Conservation (phyloP, 108 stramenopile species). For the Pseudonitzschia multiseries region DNA sequence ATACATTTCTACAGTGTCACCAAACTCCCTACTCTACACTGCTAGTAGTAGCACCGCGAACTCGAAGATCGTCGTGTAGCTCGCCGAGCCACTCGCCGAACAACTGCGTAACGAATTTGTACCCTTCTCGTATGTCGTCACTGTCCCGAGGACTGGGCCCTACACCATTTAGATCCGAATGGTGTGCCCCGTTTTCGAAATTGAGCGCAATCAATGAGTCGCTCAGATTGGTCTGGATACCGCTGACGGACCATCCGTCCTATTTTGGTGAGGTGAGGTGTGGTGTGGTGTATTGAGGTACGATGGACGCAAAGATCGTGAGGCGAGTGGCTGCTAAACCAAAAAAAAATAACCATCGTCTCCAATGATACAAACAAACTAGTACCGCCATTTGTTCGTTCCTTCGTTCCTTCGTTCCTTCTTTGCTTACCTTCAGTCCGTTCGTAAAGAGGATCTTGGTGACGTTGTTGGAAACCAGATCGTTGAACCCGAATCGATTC, state of each 20-base stretch:
- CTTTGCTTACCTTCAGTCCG: constrained; percentile 47
- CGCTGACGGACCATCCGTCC: constrained; percentile 43
- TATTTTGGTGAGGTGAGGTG: neutral
- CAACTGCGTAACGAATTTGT: neutral
- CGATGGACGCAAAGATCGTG: neutral
- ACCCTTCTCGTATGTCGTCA: neutral
- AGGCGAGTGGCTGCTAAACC: neutral
- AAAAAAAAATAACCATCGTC: neutral
- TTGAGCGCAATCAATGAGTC: constrained; percentile 65
- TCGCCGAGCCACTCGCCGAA: neutral
- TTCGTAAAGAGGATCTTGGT: constrained; percentile 79
- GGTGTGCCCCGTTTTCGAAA: constrained; percentile 83
- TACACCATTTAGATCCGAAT: constrained; percentile 56
- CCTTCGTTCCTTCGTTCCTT: neutral
- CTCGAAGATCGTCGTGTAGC: neutral
- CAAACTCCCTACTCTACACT: neutral
- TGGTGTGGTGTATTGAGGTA: neutral
- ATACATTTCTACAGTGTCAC: neutral
- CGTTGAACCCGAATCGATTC: constrained; percentile 14
- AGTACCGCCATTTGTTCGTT: neutral
- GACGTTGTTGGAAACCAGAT: constrained; percentile 49
- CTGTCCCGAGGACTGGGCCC: constrained; percentile 37
- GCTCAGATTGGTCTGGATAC: constrained; percentile 57
- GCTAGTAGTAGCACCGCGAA: neutral
- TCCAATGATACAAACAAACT: neutral